Percentiles rank a stretch among this genome's conserved stretches.
These are phyloP conservation scores for Torrubiellomyces zombiae DNA, from an alignment of 2,329 filamentous ascomycete species.

Conservation along the genomic window DNA sequence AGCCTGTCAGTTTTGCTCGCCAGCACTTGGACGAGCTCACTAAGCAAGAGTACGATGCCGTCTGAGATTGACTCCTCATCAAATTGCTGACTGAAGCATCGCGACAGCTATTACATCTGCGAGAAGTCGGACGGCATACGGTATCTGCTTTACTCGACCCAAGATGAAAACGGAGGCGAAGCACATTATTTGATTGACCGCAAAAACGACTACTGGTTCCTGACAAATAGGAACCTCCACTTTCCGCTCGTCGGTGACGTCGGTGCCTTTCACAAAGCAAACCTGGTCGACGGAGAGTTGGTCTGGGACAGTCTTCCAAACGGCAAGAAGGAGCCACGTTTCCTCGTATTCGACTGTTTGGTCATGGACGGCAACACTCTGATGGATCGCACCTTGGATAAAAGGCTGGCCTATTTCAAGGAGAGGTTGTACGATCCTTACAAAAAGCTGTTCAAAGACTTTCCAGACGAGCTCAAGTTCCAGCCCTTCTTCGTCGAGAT, in stretches of 20 bases:
- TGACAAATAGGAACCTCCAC: slow-evolving; percentile 53
- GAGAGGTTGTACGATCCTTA: slow-evolving; percentile 61
- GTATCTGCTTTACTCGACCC: slow-evolving; percentile 81
- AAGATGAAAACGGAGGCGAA: slow-evolving; percentile 43
- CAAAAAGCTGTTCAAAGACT: slow-evolving; percentile 42
- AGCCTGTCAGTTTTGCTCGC: slow-evolving; percentile 81
- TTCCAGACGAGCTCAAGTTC: slow-evolving; percentile 49
- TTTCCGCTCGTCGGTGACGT: slow-evolving; percentile 58
- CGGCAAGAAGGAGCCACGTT: slow-evolving; percentile 56
- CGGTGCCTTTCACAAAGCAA: slow-evolving; percentile 56
- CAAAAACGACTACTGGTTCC: slow-evolving; percentile 91
- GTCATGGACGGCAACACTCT: slow-evolving; percentile 61
- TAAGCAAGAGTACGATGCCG: slow-evolving; percentile 46
- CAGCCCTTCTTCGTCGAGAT: slow-evolving; percentile 71
- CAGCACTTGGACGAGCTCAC: slow-evolving; percentile 71
- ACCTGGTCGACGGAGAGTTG: slow-evolving; percentile 82
- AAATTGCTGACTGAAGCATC: too few relatives aligned
- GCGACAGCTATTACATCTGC: slow-evolving; percentile 84
- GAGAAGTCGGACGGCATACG: slow-evolving; percentile 96
- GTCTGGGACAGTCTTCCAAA: slow-evolving; percentile 64
- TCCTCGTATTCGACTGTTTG: slow-evolving; percentile 86
- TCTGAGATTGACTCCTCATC: too few relatives aligned
- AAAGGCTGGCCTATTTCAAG: slow-evolving; percentile 74
- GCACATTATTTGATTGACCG: slow-evolving; percentile 90
- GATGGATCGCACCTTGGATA: slow-evolving; percentile 68